Percentiles rank a stretch among this genome's conserved stretches.
Evolutionary conservation across 768 basidiomycete genomes (phyloP).

Genomic region (Naganishia vaughanmartiniae): DNA sequence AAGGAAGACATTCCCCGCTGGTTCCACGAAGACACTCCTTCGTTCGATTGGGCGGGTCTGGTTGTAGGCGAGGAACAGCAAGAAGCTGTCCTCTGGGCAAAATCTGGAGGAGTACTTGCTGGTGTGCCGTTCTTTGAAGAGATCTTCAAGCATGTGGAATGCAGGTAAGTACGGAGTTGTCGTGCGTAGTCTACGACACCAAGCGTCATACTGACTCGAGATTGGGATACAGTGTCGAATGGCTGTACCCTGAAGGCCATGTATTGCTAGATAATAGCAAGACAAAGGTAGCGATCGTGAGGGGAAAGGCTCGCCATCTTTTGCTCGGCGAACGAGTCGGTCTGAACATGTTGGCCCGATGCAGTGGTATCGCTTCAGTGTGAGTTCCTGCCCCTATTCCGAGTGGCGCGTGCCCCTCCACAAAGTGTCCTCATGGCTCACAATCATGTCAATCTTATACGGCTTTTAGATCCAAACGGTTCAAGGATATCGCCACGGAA

Average conservation of each 20-base stretch:
- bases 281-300: constrained; percentile 75
- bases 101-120: constrained; percentile 80
- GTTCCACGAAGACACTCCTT: constrained; percentile 91
- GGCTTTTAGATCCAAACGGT: constrained; percentile 67
- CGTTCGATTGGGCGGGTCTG: constrained; percentile 93
- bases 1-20: constrained; percentile 73
- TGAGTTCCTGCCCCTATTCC: constrained; percentile 52
- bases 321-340: constrained; percentile 90
- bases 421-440: not conserved
- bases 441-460: not conserved
- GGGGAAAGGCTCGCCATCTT: constrained; percentile 79
- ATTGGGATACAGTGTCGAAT: constrained; percentile 68
- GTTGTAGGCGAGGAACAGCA: constrained; percentile 87
- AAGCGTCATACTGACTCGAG: not conserved
- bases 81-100: constrained; percentile 84
- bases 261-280: constrained; percentile 66
- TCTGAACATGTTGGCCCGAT: constrained; percentile 86
- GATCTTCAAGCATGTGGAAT: constrained; percentile 81
- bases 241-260: constrained; percentile 85
- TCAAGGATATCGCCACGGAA: constrained; percentile 72
- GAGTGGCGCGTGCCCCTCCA: too few relatives aligned
- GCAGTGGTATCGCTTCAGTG: constrained; percentile 96
- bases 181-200: not conserved
- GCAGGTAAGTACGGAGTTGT: constrained; percentile 64
- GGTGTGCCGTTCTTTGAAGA: constrained; percentile 95